A percentile compares a stretch with the other conserved stretches of the same genome.
Evolutionary conservation across 371 early-diverging fungal species (phyloP).

Genomic region (Actinomortierella ambigua): DNA sequence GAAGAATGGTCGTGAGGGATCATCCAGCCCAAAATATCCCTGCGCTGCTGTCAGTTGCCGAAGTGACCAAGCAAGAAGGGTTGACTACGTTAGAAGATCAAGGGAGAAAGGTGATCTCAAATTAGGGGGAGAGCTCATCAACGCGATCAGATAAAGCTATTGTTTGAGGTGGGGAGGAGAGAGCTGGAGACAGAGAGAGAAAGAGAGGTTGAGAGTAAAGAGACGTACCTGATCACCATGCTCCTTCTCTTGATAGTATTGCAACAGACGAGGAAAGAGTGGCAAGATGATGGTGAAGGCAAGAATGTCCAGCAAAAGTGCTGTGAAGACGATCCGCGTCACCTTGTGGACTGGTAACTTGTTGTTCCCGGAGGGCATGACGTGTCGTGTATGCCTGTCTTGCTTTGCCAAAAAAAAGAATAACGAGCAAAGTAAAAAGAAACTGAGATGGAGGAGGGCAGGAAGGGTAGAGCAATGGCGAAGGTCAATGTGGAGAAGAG

Average conservation of each 20-base stretch:
- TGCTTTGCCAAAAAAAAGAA: too few species aligned
- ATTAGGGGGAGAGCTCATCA: background rate
- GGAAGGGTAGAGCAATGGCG: too few species aligned
- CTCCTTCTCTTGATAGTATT: constrained; percentile 63
- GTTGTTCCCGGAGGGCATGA: too few species aligned
- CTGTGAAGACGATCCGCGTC: constrained; percentile 62
- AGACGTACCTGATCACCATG: constrained; percentile 56
- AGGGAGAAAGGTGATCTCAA: background rate
- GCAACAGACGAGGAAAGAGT: constrained; percentile 79
- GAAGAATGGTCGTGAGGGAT: constrained; percentile 3
- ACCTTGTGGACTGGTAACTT: constrained; percentile 19
- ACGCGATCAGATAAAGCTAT: background rate
- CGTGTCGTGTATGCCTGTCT: too few species aligned
- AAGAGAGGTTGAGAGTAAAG: background rate
- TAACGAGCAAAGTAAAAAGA: too few species aligned
- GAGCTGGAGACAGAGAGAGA: background rate
- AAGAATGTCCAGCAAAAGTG: constrained; percentile 91
- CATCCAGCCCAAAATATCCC: constrained; percentile 34
- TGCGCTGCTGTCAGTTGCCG: constrained; percentile 46
- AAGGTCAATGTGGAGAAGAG: too few species aligned
- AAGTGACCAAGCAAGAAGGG: constrained; percentile 48
- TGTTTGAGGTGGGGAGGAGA: background rate
- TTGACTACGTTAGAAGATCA: constrained; percentile 17
- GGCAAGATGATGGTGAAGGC: constrained; percentile 98
- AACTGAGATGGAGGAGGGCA: too few species aligned